Percentiles rank a stretch among this genome's conserved stretches.
These are phyloP conservation scores for Scutellaria minor DNA, from an alignment of 257 asterid species.

Conservation along the genomic window DNA sequence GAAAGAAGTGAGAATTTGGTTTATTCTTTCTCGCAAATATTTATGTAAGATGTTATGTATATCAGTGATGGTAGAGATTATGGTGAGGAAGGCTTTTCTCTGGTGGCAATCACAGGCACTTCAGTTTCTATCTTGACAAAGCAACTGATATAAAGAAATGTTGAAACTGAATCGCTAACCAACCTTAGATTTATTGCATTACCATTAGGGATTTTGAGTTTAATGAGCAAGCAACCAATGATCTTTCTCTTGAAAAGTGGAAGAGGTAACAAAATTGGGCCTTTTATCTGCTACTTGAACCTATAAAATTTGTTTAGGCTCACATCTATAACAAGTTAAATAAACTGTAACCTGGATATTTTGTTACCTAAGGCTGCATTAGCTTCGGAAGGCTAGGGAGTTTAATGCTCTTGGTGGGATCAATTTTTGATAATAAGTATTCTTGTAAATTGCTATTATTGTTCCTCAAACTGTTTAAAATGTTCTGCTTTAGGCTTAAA, in stretches of 20 bases:
- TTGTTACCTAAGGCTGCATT: not conserved
- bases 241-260: not conserved
- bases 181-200: not conserved
- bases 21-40: not conserved
- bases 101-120: not conserved
- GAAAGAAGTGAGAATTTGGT: not conserved
- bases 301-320: not conserved
- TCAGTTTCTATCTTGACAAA: not conserved
- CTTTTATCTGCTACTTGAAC: not conserved
- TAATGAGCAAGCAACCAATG: no score
- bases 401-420: constrained; percentile 11
- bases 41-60: not conserved
- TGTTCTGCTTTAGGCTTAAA: not conserved
- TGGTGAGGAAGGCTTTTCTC: not conserved
- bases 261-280: not conserved
- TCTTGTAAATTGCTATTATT: not conserved
- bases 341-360: not conserved
- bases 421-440: not conserved
- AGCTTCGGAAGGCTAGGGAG: constrained; percentile 13
- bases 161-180: not conserved
- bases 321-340: constrained; percentile 4
- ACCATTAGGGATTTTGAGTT: not conserved
- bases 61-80: constrained; percentile 4
- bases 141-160: not conserved
- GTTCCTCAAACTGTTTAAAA: constrained; percentile 13